A percentile compares a stretch with the other conserved stretches of the same genome.
These are phyloP conservation scores for Cudoniella acicularis DNA, from an alignment of 495 filamentous ascomycete genomes.

Conservation along the genomic window DNA sequence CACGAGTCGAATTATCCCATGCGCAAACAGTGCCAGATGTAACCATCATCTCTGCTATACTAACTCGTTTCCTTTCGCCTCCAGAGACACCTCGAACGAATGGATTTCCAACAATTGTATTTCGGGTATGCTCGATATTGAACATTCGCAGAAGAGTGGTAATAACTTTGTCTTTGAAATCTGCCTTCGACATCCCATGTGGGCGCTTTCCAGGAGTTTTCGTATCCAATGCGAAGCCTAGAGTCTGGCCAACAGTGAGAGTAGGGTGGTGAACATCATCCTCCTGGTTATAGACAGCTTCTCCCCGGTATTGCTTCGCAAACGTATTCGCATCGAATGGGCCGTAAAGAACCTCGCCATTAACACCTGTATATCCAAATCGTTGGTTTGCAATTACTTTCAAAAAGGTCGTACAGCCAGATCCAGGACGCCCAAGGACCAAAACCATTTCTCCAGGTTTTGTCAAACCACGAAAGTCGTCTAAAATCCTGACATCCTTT, in stretches of 20 bases:
- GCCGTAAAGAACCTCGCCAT: constrained; percentile 63
- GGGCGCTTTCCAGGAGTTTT: constrained; percentile 41
- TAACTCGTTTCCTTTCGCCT: constrained; percentile 71
- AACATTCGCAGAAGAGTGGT: constrained; percentile 51
- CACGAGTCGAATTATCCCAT: constrained; percentile 84
- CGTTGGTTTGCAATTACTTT: constrained; percentile 66
- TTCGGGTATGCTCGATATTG: constrained; percentile 72
- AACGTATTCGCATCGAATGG: constrained; percentile 57
- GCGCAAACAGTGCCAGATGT: constrained; percentile 65
- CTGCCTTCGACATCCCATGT: constrained; percentile 19
- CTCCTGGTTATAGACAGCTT: constrained; percentile 61
- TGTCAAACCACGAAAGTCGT: constrained; percentile 55
- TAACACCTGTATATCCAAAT: constrained; percentile 57
- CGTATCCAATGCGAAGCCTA: constrained; percentile 51
- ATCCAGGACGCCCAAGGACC: constrained; percentile 68
- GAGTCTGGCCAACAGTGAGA: constrained; percentile 62
- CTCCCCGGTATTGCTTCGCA: constrained; percentile 58
- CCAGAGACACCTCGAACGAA: constrained; percentile 65
- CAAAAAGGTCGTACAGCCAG: constrained; percentile 69
- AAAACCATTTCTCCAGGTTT: constrained; percentile 52
- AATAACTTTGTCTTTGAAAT: constrained; percentile 25
- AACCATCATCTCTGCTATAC: constrained; percentile 67
- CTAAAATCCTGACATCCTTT: constrained; percentile 46
- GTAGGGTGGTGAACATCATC: constrained; percentile 65
- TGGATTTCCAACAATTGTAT: constrained; percentile 66